Base-by-base conservation (phyloP, 2,329 filamentous ascomycete species). In the Hymenoscyphus occultus region DNA sequence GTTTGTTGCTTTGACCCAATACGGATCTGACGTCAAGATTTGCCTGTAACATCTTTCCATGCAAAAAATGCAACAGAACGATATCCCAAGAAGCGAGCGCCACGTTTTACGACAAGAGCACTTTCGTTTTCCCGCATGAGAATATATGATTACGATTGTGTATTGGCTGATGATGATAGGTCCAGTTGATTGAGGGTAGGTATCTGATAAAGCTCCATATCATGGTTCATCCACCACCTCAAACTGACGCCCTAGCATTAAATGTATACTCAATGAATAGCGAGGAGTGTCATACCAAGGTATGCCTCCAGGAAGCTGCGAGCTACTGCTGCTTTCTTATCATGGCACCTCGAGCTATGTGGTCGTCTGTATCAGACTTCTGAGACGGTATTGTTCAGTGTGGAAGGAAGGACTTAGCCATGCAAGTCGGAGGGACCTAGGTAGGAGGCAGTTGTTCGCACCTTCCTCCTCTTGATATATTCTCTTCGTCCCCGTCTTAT, bases 91-190 rank as follows among this genome's bases (percentile, higher is more conserved):
- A 59, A 59, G 58, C 39, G 19, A 40, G 16, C 39, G 39, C 16
- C n/a, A 42, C 40, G 16, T 59, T 59, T 39, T 59, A 59, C 57
- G 13, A 6, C 19, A 59, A 59, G 16, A 59, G 40, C 39, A 39
- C 39, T 13, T 59, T 59, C 39, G 13, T 16, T 14, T 45, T 59
- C 19, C 58, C 19, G 19, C 35, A 35, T 7, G 39, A 59, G 16
- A 39, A 42, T 22, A 42, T 16, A 13, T 59, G n/a, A 35, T 31
- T n/a, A 28, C 35, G 3, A 59, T 59, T 35, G 35, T 16, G n/a
- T 59, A 2, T 14, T 59, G 35, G 57, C n/a, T 59, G 12, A 39
- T 13, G 10, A 40, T 35, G 31, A 59, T 59, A 2, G 39, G 39
- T 39, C 5, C 14, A 19, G 5, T 16, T 10, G 40, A 59, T 39